A percentile compares a stretch with the other conserved stretches of the same genome.
These are phyloP conservation scores for Xylaria curta DNA, from an alignment of 495 filamentous ascomycete genomes.

Conservation along the genomic window DNA sequence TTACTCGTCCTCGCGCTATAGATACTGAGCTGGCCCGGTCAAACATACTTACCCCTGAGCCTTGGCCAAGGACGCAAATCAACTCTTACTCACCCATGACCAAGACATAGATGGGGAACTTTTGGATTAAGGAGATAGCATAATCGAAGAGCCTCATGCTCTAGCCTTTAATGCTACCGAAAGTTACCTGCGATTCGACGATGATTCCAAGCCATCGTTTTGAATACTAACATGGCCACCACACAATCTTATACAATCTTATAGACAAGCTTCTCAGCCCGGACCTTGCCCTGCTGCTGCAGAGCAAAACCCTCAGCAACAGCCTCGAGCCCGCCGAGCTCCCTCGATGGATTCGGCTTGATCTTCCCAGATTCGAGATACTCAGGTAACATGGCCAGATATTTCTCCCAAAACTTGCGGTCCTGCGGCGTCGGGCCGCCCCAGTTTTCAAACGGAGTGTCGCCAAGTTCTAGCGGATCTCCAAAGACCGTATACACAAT, in stretches of 20 bases:
- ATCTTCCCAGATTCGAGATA: conserved; percentile 32
- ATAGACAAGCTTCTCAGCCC: conserved; percentile 46
- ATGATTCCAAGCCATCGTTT: too few species aligned
- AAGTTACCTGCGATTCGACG: too few species aligned
- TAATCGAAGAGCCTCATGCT: too few species aligned
- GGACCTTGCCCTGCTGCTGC: conserved; percentile 41
- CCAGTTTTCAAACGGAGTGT: conserved; percentile 29
- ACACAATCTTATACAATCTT: conserved; percentile 30
- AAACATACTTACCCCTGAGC: too few species aligned
- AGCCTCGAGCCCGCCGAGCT: conserved; percentile 40
- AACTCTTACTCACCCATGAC: too few species aligned
- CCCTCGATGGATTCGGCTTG: conserved; percentile 32
- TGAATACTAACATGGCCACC: not conserved
- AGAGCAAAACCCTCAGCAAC: conserved; percentile 40
- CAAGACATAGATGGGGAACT: too few species aligned
- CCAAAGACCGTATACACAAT: conserved; percentile 38
- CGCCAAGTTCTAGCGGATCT: conserved; percentile 26
- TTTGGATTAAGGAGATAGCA: too few species aligned
- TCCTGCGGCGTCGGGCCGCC: conserved; percentile 34
- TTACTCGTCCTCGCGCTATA: too few species aligned
- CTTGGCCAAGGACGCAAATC: too few species aligned
- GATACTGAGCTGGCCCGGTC: too few species aligned
- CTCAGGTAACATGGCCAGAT: conserved; percentile 33
- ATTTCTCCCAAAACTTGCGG: conserved; percentile 38
- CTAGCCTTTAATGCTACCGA: too few species aligned